These are phyloP conservation scores for Pleurotus eryngii DNA, from an alignment of 768 basidiomycete genomes.

Conservation along the genomic window DNA sequence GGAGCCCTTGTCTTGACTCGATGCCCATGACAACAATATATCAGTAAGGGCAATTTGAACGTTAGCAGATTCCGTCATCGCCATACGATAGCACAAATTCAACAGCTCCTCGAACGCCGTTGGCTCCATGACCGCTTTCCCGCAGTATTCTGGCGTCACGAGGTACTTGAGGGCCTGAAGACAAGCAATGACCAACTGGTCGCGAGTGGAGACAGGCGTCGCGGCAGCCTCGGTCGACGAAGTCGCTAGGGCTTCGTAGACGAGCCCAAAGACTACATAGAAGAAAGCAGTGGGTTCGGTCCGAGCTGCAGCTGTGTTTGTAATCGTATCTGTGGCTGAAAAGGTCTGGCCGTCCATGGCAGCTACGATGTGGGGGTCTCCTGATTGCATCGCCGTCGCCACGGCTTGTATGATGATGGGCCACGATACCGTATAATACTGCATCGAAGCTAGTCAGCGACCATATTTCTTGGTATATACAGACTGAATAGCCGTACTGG, in stretches of 20 bases:
- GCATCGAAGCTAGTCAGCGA: conserved; percentile 6
- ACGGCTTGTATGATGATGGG: conserved; percentile 81
- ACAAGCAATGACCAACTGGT: conserved; percentile 52
- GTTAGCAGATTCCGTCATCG: conserved; percentile 75
- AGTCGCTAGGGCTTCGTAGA: conserved; percentile 80
- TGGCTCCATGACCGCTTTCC: conserved; percentile 76
- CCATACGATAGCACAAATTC: conserved; percentile 84
- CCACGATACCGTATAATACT: conserved; percentile 91
- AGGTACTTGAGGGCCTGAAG: conserved; percentile 77
- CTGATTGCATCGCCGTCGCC: conserved; percentile 69
- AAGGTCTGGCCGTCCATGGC: conserved; percentile 79
- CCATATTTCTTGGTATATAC: background rate
- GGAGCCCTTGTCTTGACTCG: conserved; percentile 28
- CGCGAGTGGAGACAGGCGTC: conserved; percentile 35
- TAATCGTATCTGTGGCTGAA: conserved; percentile 13
- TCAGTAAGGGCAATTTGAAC: conserved; percentile 74
- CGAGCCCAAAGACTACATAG: conserved; percentile 88
- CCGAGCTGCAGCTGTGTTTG: conserved; percentile 26
- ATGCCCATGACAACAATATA: conserved; percentile 58
- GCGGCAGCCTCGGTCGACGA: conserved; percentile 57
- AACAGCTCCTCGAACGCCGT: conserved; percentile 88
- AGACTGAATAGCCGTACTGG: conserved; percentile 56
- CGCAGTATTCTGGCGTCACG: conserved; percentile 75
- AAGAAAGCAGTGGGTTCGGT: conserved; percentile 79
- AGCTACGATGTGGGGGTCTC: conserved; percentile 64